phyloP scores from a whole-genome alignment of 225 moss, liverwort and hornwort genomes.

The Ulota crispa region DNA sequence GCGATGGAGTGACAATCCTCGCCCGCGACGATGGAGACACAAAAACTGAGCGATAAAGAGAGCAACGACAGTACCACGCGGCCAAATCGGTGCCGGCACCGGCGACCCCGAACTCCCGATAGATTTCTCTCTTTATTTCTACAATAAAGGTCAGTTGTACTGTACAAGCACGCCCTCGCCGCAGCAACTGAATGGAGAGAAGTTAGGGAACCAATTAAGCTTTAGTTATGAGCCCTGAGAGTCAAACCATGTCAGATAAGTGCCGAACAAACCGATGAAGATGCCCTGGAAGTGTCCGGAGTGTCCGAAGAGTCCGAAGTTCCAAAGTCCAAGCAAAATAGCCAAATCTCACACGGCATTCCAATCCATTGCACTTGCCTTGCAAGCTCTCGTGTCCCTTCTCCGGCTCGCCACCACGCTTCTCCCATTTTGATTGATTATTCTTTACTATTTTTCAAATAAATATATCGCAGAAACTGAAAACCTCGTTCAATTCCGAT shows the following conservation, averaged over 20 bases:
- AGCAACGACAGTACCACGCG: background rate
- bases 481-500: background rate
- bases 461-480: background rate
- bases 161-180: no score
- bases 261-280: background rate
- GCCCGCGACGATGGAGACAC: background rate
- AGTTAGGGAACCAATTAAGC: background rate
- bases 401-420: background rate
- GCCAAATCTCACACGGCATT: background rate
- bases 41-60: background rate
- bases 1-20: background rate
- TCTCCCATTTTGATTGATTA: background rate
- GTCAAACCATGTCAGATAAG: background rate
- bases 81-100: background rate
- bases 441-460: background rate
- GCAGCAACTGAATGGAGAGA: no score
- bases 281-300: background rate
- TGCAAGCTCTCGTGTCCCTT: background rate
- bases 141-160: no score
- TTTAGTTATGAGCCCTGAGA: background rate
- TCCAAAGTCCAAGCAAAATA: no score
- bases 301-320: background rate
- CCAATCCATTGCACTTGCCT: background rate
- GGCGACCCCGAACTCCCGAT: no score
- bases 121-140: no score